phyloP scores from a whole-genome alignment of 2,329 filamentous ascomycete genomes.

The Colletotrichum sp. region DNA sequence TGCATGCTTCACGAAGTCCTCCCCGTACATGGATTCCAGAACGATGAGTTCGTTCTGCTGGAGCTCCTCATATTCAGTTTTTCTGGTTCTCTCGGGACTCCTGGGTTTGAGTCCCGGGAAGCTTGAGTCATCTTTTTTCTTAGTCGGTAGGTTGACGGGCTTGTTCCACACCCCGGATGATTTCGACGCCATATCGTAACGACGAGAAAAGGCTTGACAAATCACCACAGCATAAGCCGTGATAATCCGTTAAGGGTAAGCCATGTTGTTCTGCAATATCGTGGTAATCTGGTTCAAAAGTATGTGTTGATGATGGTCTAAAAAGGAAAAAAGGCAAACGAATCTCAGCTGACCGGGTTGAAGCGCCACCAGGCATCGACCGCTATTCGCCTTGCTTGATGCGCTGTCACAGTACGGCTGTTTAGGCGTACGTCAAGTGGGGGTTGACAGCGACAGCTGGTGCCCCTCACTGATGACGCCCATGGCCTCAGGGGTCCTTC shows the following conservation, averaged over 20 bases:
- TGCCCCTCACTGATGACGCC: conserved; percentile 21
- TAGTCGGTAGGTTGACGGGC: conserved; percentile 44
- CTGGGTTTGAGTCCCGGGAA: conserved; percentile 56
- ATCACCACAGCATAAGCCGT: conserved; percentile 59
- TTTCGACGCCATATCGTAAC: conserved; percentile 57
- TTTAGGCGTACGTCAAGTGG: conserved; percentile 4
- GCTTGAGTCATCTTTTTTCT: conserved; percentile 49
- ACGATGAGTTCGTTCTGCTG: conserved; percentile 89
- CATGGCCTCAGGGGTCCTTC: not conserved
- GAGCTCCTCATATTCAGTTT: conserved; percentile 77
- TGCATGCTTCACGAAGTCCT: conserved; percentile 82
- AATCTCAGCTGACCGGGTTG: not conserved
- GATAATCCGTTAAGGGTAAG: conserved; percentile 51
- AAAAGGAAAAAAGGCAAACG: conserved; percentile 15
- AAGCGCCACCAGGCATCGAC: conserved; percentile 1
- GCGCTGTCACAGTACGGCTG: conserved; percentile 15
- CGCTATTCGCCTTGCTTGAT: not conserved
- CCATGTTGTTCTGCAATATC: conserved; percentile 40
- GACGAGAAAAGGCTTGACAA: conserved; percentile 26
- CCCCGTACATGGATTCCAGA: conserved; percentile 85
- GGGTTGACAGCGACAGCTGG: not conserved
- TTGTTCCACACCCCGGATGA: conserved; percentile 53
- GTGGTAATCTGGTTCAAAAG: not conserved
- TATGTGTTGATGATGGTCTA: not conserved
- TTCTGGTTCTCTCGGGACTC: conserved; percentile 45